These are phyloP conservation scores for Trichosporon sp. DNA, from an alignment of 1,284 basidiomycete genomes.

Conservation along the genomic window DNA sequence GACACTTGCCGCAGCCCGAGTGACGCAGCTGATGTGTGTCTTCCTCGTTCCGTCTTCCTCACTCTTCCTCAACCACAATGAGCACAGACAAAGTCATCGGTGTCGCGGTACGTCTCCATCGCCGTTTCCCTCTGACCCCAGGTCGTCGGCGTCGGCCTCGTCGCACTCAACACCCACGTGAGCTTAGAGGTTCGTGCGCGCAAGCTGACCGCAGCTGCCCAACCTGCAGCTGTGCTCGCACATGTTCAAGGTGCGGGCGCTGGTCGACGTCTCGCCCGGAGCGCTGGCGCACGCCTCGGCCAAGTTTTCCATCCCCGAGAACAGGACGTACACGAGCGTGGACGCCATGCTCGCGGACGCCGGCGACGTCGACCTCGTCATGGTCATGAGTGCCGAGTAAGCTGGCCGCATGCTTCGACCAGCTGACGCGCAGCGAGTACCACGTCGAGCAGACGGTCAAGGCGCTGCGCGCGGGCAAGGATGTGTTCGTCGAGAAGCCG, in stretches of 20 bases:
- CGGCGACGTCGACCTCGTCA: slow-evolving; percentile 41
- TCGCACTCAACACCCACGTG: slow-evolving; percentile 17
- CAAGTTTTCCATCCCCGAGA: slow-evolving; percentile 36
- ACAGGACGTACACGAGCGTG: slow-evolving; percentile 14
- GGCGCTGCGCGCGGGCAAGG: slow-evolving; percentile 24
- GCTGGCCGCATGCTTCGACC: not conserved
- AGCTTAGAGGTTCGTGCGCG: not conserved
- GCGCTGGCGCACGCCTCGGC: slow-evolving; percentile 32
- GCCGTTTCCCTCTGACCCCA: not conserved
- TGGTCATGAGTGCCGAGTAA: slow-evolving; percentile 31
- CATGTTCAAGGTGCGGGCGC: slow-evolving; percentile 26
- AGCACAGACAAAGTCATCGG: slow-evolving; percentile 2
- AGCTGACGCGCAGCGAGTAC: slow-evolving; percentile 17
- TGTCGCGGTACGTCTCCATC: slow-evolving; percentile 2
- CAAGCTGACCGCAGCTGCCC: slow-evolving; percentile 15
- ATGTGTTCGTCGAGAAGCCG: slow-evolving; percentile 44
- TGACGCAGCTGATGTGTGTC: not conserved
- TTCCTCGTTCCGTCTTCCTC: not conserved
- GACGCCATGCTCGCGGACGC: slow-evolving; percentile 26
- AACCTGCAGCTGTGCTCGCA: slow-evolving; percentile 22
- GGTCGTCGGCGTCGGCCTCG: slow-evolving; percentile 18
- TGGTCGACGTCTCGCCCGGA: slow-evolving; percentile 40
- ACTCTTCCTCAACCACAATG: not conserved
- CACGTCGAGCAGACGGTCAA: slow-evolving; percentile 21
- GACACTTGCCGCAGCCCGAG: not conserved